A percentile compares a stretch with the other conserved stretches of the same genome.
phyloP scores from a whole-genome alignment of 805 yeast species.

The Candida corydali region DNA sequence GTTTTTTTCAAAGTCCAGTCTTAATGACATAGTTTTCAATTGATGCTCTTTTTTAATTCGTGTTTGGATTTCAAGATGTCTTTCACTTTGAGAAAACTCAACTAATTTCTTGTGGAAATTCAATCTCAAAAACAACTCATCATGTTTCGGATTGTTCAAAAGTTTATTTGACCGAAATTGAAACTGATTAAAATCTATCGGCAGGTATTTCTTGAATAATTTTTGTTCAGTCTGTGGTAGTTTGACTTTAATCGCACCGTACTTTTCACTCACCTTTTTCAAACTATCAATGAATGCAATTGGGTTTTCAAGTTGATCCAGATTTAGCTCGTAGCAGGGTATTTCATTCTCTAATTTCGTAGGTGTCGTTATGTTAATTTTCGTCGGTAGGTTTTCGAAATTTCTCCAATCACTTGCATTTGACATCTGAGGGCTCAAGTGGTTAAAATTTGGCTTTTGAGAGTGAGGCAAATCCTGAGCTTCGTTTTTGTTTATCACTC shows the following conservation, averaged over 20 bases:
- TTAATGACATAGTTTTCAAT: conserved; percentile 51
- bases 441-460: too few species aligned
- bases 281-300: conserved; percentile 57
- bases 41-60: conserved; percentile 9
- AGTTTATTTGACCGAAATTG: conserved; percentile 52
- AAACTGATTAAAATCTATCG: conserved; percentile 42
- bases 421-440: too few species aligned
- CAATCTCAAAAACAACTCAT: conserved; percentile 41
- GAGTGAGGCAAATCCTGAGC: too few species aligned
- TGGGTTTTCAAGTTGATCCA: conserved; percentile 54
- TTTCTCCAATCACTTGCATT: conserved; percentile 44
- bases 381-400: conserved; percentile 30
- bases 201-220: conserved; percentile 18
- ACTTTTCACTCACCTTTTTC: conserved; percentile 44
- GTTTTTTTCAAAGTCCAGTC: conserved; percentile 64
- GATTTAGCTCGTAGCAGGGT: conserved; percentile 59
- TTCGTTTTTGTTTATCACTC: too few species aligned
- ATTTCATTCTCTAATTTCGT: conserved; percentile 18
- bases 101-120: conserved; percentile 46
- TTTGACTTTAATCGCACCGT: conserved; percentile 73
- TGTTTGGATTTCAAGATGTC: conserved; percentile 1
- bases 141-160: conserved; percentile 38
- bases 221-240: conserved; percentile 45
- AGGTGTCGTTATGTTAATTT: conserved; percentile 12
- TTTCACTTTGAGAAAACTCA: conserved; percentile 30